Base-by-base conservation (phyloP, 768 basidiomycete genomes). In the Mycena amicta region DNA sequence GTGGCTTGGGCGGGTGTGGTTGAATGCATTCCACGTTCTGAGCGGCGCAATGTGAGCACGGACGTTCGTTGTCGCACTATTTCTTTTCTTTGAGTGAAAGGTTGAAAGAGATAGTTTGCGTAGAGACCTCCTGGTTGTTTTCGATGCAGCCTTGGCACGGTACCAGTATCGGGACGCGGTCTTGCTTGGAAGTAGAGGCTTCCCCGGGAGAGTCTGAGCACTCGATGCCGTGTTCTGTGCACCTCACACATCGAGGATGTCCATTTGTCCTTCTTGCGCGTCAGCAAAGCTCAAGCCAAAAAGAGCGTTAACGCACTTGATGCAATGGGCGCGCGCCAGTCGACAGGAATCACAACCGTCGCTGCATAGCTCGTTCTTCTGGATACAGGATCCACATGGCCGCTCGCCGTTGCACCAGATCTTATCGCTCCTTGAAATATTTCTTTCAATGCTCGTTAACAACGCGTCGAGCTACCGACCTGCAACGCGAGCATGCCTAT, bases 331-430 rank as follows among this genome's bases (percentile, higher is more conserved):
- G 29, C 84, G 82, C 30, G 83, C 85, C 30, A 78, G 75, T 54
- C 87, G 76, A 63, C 86, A 87, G 26, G 76, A 72, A 63, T 85
- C 83, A 62, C 86, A 88, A 2, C 86, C 86, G 61, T 85, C 83
- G 37, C 80, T 75, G 63, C 87, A 88, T 63, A 82, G 80, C 60
- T 83, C 77, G 47, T 83, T 81, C 60, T 83, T 86, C 73, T 80
- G 86, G 27, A 73, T 65, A 62, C 87, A 88, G 46, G 43, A 45
- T 8, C 75, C 71, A 66, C 85, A 87, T n/a, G 86, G 86, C 80
- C 79, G 80, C 60, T 72, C 70, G 25, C 82, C 80, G 67, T 86
- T 82, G 70, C 85, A 87, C 57, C 83, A 80, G 57, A 83, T 79
- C 70, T 87, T 86, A 67, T 86, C 85, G 60, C 81, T 82, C 65